Conservation (phyloP, 176 grass and related monocot genomes). For the Chloris gayana region DNA sequence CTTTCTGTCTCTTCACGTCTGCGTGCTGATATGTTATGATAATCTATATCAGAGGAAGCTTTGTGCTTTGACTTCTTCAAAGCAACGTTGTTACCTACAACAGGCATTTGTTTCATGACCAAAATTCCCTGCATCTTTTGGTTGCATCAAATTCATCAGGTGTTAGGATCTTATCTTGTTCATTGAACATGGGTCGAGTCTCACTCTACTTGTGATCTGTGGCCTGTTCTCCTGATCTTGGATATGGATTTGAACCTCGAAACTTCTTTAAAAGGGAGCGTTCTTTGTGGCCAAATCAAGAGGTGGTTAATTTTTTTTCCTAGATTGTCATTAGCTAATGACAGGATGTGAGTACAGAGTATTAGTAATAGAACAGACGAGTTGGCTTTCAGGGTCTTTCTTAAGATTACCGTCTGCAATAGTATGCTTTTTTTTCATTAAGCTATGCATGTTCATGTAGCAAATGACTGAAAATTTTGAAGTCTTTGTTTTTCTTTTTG, state of each 20-base stretch:
- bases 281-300: background rate
- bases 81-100: background rate
- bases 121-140: conserved; percentile 9
- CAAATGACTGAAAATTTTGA: background rate
- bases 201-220: conserved; percentile 12
- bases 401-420: background rate
- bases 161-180: background rate
- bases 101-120: background rate
- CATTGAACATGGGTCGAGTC: background rate
- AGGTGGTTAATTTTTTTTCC: conserved; percentile 21
- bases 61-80: conserved; percentile 35
- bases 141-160: conserved; percentile 16
- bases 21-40: conserved; percentile 3
- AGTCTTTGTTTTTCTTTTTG: background rate
- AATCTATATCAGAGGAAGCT: background rate
- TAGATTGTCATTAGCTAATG: conserved; percentile 15
- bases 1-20: background rate
- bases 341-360: background rate
- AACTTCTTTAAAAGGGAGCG: conserved; percentile 3
- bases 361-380: conserved; percentile 32
- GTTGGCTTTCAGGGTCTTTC: conserved; percentile 20
- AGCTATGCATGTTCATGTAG: background rate
- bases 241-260: background rate
- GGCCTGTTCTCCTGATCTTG: conserved; percentile 15
- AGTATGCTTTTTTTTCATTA: background rate